Evolutionary conservation across 345 rosid species (phyloP).

Genomic region (Pugionium dolabratum): DNA sequence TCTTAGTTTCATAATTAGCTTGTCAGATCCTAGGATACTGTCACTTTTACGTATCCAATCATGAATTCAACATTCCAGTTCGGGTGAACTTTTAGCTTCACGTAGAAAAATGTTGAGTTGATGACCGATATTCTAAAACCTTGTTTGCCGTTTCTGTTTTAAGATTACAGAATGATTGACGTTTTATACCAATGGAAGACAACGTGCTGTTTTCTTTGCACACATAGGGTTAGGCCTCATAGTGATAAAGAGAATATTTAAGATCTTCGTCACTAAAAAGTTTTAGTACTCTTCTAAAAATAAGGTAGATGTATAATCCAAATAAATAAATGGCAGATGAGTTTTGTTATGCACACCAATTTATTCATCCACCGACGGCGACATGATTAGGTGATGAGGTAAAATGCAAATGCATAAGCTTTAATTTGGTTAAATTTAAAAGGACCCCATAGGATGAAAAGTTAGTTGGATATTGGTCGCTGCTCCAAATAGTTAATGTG

Average conservation of each 20-base stretch:
- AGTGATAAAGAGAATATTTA: neutral
- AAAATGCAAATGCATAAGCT: conserved; percentile 20
- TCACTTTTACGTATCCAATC: too few relatives aligned
- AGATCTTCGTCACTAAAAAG: neutral
- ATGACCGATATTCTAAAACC: too few relatives aligned
- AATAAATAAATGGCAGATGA: neutral
- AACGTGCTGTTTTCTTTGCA: conserved; percentile 21
- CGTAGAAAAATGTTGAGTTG: too few relatives aligned
- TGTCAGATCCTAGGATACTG: too few relatives aligned
- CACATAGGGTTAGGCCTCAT: neutral
- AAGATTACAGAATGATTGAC: too few relatives aligned
- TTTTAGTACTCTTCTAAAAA: neutral
- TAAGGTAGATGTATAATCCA: conserved; percentile 1
- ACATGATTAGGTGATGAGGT: conserved; percentile 25
- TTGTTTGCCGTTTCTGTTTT: too few relatives aligned
- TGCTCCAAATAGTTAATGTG: conserved; percentile 27
- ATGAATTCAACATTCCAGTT: too few relatives aligned
- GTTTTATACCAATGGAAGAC: too few relatives aligned
- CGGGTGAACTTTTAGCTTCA: too few relatives aligned
- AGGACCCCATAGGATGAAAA: conserved; percentile 36
- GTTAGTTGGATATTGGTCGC: conserved; percentile 26
- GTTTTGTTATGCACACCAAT: conserved; percentile 4
- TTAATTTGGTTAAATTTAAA: conserved; percentile 19
- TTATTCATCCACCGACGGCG: conserved; percentile 17
- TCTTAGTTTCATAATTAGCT: too few relatives aligned